Conservation (phyloP, 345 rosid genomes). For the Syzygium aqueum region DNA sequence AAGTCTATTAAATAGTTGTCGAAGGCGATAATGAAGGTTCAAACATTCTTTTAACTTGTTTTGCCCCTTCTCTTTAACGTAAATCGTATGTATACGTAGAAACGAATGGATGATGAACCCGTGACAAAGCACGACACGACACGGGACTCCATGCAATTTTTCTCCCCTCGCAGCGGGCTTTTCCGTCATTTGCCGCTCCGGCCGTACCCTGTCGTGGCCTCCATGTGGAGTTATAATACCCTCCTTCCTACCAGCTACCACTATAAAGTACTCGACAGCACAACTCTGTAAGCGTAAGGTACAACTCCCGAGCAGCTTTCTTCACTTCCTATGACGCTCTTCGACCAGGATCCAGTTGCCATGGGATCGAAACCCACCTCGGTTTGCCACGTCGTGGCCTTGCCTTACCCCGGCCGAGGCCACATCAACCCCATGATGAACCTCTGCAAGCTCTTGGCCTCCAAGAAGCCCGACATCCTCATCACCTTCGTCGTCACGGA, state of each 20-base stretch:
- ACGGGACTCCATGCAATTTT: no score
- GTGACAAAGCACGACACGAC: no score
- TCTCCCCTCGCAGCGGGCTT: background rate
- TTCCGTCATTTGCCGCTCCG: background rate
- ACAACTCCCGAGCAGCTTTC: background rate
- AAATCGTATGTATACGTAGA: no score
- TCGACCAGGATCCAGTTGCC: background rate
- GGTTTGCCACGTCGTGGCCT: slow-evolving; percentile 34
- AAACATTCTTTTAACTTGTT: background rate
- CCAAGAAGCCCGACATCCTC: slow-evolving; percentile 9
- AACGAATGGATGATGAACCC: background rate
- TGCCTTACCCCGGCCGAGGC: slow-evolving; percentile 68
- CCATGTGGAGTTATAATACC: background rate
- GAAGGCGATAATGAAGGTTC: background rate
- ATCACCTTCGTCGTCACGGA: slow-evolving; percentile 53
- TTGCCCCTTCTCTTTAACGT: background rate
- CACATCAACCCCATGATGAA: slow-evolving; percentile 67
- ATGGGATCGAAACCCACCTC: background rate
- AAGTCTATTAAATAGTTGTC: background rate
- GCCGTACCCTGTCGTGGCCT: background rate
- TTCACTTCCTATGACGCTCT: background rate
- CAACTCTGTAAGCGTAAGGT: background rate
- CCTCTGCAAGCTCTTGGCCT: slow-evolving; percentile 26
- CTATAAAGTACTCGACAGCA: background rate
- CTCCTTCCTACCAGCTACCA: background rate